Base-by-base conservation (phyloP, 495 filamentous ascomycete species). In the Aspergillus steynii region DNA sequence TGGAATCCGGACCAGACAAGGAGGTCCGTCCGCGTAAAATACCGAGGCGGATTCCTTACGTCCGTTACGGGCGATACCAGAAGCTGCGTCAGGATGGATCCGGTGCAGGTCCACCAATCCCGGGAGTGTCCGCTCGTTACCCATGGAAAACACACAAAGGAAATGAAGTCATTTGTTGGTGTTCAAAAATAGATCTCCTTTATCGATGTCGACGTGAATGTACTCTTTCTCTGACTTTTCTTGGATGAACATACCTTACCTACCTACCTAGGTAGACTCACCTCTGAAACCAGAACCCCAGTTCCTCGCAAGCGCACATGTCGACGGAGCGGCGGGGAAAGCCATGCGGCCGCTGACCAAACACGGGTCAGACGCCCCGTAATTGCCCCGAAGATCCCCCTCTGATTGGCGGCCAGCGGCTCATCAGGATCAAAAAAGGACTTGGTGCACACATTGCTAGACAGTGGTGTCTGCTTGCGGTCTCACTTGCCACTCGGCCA, bases 391-490 rank as follows among this genome's bases (percentile, higher is more conserved):
- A 37, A 7, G 8, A 20, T 37, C 29, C 31, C 29, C 53, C n/a
- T 25, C 4, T 45, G 26, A 55, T 45, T 55, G 53, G 53, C 15
- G 34, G 9, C n/a, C 29, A 31, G 32, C 20, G 34, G 60, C 54
- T 31, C 29, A 53, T 58, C 54, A 53, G 54, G 45, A 53, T 61
- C 48, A 34, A 61, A 61, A 61, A 57, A 32, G 29, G 31, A 25
- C 37, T n/a, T 15, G 37, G n/a, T 15, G 46, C 5, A 7, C 31
- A 34, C 48, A 9, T 42, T 58, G 26, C 49, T 47, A 20, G 29
- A 25, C 25, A 37, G 5, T 20, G 28, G 46, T 58, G 6, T 25
- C 42, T 47, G 50, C n/a, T n/a, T 20, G 20, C 20, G 20, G 56
- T 31, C 26, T 50, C 32, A 29, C 25, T 58, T 54, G 49, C 29